Evolutionary conservation across 768 basidiomycete genomes (phyloP), one percentile per base, ranked within the genome.

Genomic region (Strobilomyces echinocephalus): DNA sequence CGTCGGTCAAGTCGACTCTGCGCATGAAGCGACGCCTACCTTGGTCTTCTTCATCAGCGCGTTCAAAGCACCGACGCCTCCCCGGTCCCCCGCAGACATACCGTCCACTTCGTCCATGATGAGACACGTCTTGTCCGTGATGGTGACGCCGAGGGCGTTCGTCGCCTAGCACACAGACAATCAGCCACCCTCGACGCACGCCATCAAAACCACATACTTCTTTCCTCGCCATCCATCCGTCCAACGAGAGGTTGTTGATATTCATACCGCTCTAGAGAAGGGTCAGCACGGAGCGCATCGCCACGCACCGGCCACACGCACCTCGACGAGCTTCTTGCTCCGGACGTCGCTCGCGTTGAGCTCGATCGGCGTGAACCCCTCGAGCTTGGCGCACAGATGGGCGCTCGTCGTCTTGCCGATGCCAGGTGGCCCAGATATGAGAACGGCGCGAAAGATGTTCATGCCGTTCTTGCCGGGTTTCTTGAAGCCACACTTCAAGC

Each of bases 101-200:
- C 97, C 97, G 60, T 99, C 97, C 3, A 98, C 95, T 68, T 99
- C 97, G 63, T 99, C 97, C 95, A 99, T 97, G 66, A 99, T 98
- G 42, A 99, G 74, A 59, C 93, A 91, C 0, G 88, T 82, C 66
- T 77, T 82, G 61, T 88, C 81, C 0, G 88, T 93, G 58, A 97
- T 84, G 15, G 74, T 65, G 2, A 95, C 75, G 3, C 88, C 94
- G 2, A 81, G 72, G 1, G 82, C 80, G 56, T 88, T 91, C 9
- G 81, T 83, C 20, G 71, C 70, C 84, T 81, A 53, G 7, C 21
- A n/a, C 3, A 36, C 14, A 24, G 14, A 14, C 9, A 8, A 7
- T 59, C 16, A 50, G 30, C 12, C 16, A n/a, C 24, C 34, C 20
- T 1, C 8, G n/a, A 39, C 18, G 18, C 43, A 30, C 1, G 10